phyloP scores from a whole-genome alignment of 2,329 filamentous ascomycete genomes.

The Apiospora arundinis region DNA sequence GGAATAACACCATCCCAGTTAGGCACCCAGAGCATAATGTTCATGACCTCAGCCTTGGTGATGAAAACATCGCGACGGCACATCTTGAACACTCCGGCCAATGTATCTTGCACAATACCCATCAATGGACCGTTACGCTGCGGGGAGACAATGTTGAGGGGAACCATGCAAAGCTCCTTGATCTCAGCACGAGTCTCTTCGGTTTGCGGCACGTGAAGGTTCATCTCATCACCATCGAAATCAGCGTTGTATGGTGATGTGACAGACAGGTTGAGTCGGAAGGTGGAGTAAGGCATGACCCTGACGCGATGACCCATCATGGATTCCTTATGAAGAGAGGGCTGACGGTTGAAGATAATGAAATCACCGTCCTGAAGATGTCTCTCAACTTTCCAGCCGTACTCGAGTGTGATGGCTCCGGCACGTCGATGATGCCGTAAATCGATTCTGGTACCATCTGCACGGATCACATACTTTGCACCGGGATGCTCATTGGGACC shows the following conservation, averaged over 20 bases:
- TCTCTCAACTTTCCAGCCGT: conserved; percentile 98
- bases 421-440: conserved; percentile 90
- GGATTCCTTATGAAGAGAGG: conserved; percentile 98
- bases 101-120: conserved; percentile 98
- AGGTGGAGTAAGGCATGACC: conserved; percentile 99
- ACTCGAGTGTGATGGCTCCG: conserved; percentile 84
- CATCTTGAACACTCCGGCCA: conserved; percentile 97
- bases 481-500: conserved; percentile 95
- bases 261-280: conserved; percentile 95
- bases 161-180: conserved; percentile 95
- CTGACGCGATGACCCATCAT: conserved; percentile 99
- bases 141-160: conserved; percentile 96
- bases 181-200: conserved; percentile 97
- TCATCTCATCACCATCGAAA: conserved; percentile 99
- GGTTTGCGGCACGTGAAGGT: conserved; percentile 97
- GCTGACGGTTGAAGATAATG: conserved; percentile 99
- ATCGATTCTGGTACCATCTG: conserved; percentile 93
- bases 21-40: conserved; percentile 95
- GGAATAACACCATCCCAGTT: conserved; percentile 97
- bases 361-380: conserved; percentile 96
- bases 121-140: conserved; percentile 97
- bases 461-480: conserved; percentile 94
- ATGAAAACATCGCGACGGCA: conserved; percentile 92
- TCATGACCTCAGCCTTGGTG: conserved; percentile 91
- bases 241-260: conserved; percentile 99